Evolutionary conservation across 495 filamentous ascomycete species (phyloP).

Genomic region (Barbatosphaeria neglecta): DNA sequence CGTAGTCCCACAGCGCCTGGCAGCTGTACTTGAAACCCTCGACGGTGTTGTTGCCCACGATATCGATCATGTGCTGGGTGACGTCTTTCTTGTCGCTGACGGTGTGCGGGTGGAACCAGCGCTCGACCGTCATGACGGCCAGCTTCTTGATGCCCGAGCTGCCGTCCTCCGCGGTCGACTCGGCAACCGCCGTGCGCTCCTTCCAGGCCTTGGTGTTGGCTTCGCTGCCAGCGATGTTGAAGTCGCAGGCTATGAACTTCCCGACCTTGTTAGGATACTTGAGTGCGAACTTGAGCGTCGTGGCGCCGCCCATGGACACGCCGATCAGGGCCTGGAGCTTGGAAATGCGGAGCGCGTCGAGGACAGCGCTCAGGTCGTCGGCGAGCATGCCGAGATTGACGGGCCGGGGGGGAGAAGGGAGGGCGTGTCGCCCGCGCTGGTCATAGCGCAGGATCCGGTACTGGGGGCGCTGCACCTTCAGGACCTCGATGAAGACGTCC

Average conservation of each 20-base stretch:
- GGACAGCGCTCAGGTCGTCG: slow-evolving; percentile 47
- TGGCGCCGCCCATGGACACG: slow-evolving; percentile 68
- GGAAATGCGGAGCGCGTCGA: slow-evolving; percentile 48
- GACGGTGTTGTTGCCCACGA: slow-evolving; percentile 52
- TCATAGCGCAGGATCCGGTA: slow-evolving; percentile 64
- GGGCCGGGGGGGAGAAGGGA: slow-evolving; percentile 28
- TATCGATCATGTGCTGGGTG: slow-evolving; percentile 35
- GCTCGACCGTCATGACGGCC: slow-evolving; percentile 52
- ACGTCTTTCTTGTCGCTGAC: slow-evolving; percentile 37
- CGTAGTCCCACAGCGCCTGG: slow-evolving; percentile 64
- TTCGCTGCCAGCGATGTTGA: slow-evolving; percentile 53
- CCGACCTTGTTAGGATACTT: slow-evolving; percentile 46
- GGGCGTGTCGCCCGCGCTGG: slow-evolving; percentile 49
- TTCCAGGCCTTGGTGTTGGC: slow-evolving; percentile 67
- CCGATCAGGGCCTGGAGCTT: slow-evolving; percentile 53
- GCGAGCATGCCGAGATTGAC: slow-evolving; percentile 52
- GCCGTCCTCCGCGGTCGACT: slow-evolving; percentile 37
- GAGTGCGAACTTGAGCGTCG: slow-evolving; percentile 57
- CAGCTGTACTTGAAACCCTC: slow-evolving; percentile 59
- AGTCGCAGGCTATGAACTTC: slow-evolving; percentile 65
- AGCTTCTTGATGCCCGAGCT: slow-evolving; percentile 43
- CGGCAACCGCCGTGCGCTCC: slow-evolving; percentile 58
- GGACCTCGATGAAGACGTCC: slow-evolving; percentile 55
- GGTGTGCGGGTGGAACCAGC: slow-evolving; percentile 62
- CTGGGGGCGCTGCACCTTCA: slow-evolving; percentile 43